Base-by-base conservation (phyloP, 1,139 yeast species). In the Yamadazyma jaroonii region DNA sequence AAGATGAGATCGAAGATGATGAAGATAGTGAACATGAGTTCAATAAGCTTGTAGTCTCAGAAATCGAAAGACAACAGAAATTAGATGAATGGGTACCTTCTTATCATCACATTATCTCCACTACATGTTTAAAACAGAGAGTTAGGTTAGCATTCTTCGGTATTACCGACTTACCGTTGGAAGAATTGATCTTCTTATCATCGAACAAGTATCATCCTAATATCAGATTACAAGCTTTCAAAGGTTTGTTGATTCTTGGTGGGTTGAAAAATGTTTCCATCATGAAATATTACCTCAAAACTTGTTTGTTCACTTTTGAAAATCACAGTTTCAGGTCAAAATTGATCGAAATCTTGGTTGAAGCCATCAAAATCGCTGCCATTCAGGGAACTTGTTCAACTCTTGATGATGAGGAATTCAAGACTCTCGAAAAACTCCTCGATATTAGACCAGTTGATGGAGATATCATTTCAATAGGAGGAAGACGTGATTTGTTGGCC, bases 1-100 rank as follows among this genome's bases (percentile, higher is more conserved):
- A 10, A 3, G 9, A n/a, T 8, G 24, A 29, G 7, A 25, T 20
- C 2, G 26, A 17, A 4, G 25, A 26, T 3, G 34, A 11, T 12
- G 34, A 35, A 9, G 30, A 25, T 4, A 25, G n/a, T 3, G 22
- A 27, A 9, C 43, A 40, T 15, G 50, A 52, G 23, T 66, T 67
- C 40, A 47, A 57, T 7, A 48, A 49, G 5, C 54, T 51, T 29
- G 74, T 63, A 1, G 42, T 61, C 6, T 50, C 55, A 6, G 76
- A 90, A 53, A 66, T 94, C 35, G 79, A 81, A 38, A 72, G 97
- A 44, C 75, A 83, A 43, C 80, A 81, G 46, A 79, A 90, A 46
- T 69, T 94, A 61, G 97, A 92, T 52, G 82, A 79, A 35, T 89
- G 95, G 95, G 72, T 84, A 10, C 95, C 96, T 0, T 81, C 95